Evolutionary conservation across 1,284 basidiomycete species (phyloP), one percentile per base, ranked within the genome.

Genomic region (Thelephora terrestris): DNA sequence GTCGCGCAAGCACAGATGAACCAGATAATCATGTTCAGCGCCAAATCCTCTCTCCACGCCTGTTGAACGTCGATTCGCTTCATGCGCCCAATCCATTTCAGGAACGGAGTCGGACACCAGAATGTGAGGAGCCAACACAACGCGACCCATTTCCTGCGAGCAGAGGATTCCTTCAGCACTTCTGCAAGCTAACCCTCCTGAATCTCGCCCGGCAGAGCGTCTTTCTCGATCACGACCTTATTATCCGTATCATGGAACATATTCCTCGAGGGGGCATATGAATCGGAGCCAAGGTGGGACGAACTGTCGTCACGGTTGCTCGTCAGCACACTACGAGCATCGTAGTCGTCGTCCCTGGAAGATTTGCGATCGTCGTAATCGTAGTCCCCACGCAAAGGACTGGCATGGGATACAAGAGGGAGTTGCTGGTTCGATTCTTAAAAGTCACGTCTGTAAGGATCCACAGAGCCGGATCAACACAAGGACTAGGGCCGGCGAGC

Each of bases 1-100:
- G 94, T 75, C 3, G 92, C 85, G 58, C 80, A 82, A 20, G 67
- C 82, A 60, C 93, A 98, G 47, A 91, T 74, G 61, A 97, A 85
- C 94, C 94, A 98, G 60, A 99, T 98, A 67, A 98, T 76, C 52
- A 96, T 67, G 68, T 99, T 98, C 65, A 98, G 80, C 3, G 94
- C 90, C 1, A 99, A 74, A 70, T 98, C 98, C 69, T 99, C 95
- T 56, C 94, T 73, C 95, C 94, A 98, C 1, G 95, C 95, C 68
- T 98, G 93, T 39, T 88, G 83, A 37, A 99, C 77, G 59, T 99
- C 96, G 52, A 86, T 68, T 10, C 94, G 84, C 70, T 97, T 97
- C 89, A 99, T 93, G 18, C 90, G 77, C 1, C 90, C 90, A 48
- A 91, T 59, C 63, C 77, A 81, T 16, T 67, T 71, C 42, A 99